A percentile compares a stretch with the other conserved stretches of the same genome.
phyloP scores from a whole-genome alignment of 208 protist species.

The Trypanosoma platydactyli region DNA sequence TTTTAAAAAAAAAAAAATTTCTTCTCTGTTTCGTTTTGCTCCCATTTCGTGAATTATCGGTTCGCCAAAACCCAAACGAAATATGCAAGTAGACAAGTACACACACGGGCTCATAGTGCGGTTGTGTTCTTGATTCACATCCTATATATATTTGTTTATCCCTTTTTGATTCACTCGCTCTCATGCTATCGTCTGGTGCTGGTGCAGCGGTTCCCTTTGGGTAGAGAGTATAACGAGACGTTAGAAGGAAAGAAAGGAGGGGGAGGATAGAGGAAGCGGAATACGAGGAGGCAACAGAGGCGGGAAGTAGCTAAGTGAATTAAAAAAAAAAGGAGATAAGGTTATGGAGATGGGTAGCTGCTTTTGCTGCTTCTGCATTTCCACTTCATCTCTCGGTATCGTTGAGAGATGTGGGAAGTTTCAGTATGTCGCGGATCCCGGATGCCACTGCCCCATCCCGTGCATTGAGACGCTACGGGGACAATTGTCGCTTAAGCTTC shows the following conservation, averaged over 20 bases:
- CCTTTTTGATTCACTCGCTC: no score
- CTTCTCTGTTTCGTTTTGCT: no score
- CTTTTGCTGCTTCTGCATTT: conserved; percentile 56
- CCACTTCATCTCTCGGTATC: conserved; percentile 53
- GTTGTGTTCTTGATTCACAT: no score
- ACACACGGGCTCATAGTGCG: no score
- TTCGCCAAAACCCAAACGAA: no score
- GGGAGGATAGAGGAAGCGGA: background rate
- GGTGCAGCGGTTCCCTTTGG: background rate
- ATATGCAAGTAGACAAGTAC: no score
- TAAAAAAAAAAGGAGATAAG: background rate
- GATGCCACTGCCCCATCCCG: conserved; percentile 56
- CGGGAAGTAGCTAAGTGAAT: background rate
- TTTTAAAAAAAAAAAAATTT: no score
- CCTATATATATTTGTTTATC: no score
- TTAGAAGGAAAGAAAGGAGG: conserved; percentile 1
- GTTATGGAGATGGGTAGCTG: background rate
- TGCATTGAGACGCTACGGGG: conserved; percentile 49
- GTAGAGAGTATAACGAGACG: no score
- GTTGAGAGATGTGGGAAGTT: conserved; percentile 74
- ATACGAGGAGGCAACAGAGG: background rate
- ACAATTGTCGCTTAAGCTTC: conserved; percentile 47
- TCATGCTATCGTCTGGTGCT: background rate
- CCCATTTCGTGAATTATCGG: no score
- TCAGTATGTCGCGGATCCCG: conserved; percentile 38